Conservation (phyloP, 345 rosid species). For the Tarenaya hassleriana region DNA sequence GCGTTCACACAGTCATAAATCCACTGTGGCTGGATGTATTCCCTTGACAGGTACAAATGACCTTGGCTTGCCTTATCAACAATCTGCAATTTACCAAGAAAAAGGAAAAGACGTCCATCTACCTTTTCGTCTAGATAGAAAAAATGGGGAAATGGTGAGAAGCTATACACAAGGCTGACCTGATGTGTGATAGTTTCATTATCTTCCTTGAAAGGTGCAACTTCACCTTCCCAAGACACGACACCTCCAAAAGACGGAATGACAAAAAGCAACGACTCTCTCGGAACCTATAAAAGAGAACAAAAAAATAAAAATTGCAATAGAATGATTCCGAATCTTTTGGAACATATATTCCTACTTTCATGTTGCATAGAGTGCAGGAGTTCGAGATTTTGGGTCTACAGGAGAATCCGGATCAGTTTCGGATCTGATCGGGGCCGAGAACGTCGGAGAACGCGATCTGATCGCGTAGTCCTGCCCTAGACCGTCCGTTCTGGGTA, state of each 20-base stretch:
- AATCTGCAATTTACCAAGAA: slow-evolving; percentile 67
- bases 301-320: too few relatives aligned
- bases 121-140: slow-evolving; percentile 2
- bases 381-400: too few relatives aligned
- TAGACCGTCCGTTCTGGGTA: too few relatives aligned
- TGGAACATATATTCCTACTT: too few relatives aligned
- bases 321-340: too few relatives aligned
- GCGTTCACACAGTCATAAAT: slow-evolving; percentile 77
- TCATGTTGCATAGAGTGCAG: too few relatives aligned
- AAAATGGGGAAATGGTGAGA: too few relatives aligned
- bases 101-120: slow-evolving; percentile 1
- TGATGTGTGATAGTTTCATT: slow-evolving; percentile 88
- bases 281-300: slow-evolving; percentile 74
- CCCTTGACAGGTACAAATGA: slow-evolving; percentile 72
- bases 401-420: too few relatives aligned
- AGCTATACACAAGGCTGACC: slow-evolving; percentile 37
- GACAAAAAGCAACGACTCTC: slow-evolving; percentile 83
- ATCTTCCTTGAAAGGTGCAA: slow-evolving; percentile 68
- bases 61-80: slow-evolving; percentile 88
- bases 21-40: slow-evolving; percentile 95
- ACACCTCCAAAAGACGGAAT: slow-evolving; percentile 91
- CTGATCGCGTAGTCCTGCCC: too few relatives aligned
- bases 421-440: too few relatives aligned
- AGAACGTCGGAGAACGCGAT: too few relatives aligned
- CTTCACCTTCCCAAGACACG: slow-evolving; percentile 97